Evolutionary conservation across 2,329 filamentous ascomycete genomes (phyloP).

Genomic region (Graphiopsis chlorocephala): DNA sequence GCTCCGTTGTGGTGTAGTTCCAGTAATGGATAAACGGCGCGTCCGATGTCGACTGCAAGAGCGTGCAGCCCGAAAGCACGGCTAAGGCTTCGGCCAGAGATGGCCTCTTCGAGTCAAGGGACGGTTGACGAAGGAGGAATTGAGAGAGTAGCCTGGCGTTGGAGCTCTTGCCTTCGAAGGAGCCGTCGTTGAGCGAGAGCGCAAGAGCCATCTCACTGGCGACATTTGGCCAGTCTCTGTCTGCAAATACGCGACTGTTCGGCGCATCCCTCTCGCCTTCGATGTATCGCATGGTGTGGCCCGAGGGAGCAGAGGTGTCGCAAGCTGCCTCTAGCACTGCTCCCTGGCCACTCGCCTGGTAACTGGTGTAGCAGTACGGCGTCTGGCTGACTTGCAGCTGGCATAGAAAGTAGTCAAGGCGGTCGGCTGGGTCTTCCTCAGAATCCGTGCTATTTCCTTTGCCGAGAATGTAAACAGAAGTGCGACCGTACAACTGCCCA

Average conservation of each 20-base stretch:
- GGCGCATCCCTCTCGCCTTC: slow-evolving; percentile 53
- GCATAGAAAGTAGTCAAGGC: slow-evolving; percentile 60
- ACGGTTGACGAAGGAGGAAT: slow-evolving; percentile 37
- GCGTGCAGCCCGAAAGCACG: slow-evolving; percentile 64
- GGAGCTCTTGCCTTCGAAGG: slow-evolving; percentile 42
- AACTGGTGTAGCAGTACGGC: slow-evolving; percentile 63
- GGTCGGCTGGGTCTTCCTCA: neutral
- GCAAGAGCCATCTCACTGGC: slow-evolving; percentile 39
- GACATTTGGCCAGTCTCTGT: slow-evolving; percentile 44
- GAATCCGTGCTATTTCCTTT: slow-evolving; percentile 37
- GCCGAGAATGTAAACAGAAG: slow-evolving; percentile 65
- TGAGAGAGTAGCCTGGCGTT: slow-evolving; percentile 46
- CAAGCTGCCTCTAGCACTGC: slow-evolving; percentile 62
- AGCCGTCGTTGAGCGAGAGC: slow-evolving; percentile 44
- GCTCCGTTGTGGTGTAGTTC: slow-evolving; percentile 37
- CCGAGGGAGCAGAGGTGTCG: slow-evolving; percentile 43
- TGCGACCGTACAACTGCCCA: slow-evolving; percentile 35
- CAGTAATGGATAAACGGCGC: slow-evolving; percentile 58
- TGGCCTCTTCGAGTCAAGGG: slow-evolving; percentile 55
- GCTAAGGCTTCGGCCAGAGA: slow-evolving; percentile 73
- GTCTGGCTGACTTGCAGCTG: slow-evolving; percentile 63
- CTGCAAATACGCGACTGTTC: slow-evolving; percentile 44
- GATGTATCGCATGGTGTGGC: slow-evolving; percentile 51
- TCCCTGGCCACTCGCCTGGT: slow-evolving; percentile 49
- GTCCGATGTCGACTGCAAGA: slow-evolving; percentile 59